These are phyloP conservation scores for Auriscalpium vulgare DNA, from an alignment of 768 basidiomycete genomes.

Conservation along the genomic window DNA sequence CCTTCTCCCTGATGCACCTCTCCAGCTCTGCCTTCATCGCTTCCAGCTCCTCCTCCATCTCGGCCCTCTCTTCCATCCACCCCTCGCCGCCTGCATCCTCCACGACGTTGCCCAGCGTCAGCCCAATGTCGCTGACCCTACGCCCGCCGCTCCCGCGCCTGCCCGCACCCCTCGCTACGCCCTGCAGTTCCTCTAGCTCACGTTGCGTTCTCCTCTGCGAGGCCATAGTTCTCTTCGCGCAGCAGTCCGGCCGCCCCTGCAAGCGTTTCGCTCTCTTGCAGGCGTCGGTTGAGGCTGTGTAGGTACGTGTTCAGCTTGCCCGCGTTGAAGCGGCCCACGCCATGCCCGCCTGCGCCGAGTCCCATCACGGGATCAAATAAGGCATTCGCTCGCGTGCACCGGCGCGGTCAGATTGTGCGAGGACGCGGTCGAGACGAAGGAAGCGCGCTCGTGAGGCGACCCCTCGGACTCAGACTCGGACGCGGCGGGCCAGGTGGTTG, in stretches of 20 bases:
- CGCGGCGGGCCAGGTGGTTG: conserved; percentile 34
- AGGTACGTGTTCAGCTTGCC: conserved; percentile 80
- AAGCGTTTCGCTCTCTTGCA: conserved; percentile 77
- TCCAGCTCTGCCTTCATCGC: no score
- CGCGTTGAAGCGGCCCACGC: no score
- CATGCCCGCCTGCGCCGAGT: no score
- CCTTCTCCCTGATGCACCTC: conserved; percentile 25
- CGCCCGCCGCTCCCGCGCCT: no score
- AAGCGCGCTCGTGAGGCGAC: conserved; percentile 46
- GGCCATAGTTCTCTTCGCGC: conserved; percentile 32
- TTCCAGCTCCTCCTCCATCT: conserved; percentile 34
- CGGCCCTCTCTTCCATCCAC: conserved; percentile 67
- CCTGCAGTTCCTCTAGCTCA: conserved; percentile 14
- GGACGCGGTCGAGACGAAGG: conserved; percentile 75
- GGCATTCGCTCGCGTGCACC: conserved; percentile 66
- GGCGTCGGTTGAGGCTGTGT: conserved; percentile 72
- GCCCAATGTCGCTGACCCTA: conserved; percentile 43
- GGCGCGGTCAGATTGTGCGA: conserved; percentile 78
- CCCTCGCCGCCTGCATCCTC: conserved; percentile 58
- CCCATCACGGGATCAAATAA: conserved; percentile 84
- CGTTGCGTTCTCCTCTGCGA: conserved; percentile 12
- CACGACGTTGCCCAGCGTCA: conserved; percentile 47
- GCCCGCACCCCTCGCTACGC: conserved; percentile 6
- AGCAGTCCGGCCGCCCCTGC: conserved; percentile 44
- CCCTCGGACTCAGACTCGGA: conserved; percentile 20